Percentiles rank a stretch among this genome's conserved stretches.
phyloP scores from a whole-genome alignment of 1,284 basidiomycete genomes.

The Phylloboletellus chloephorus region DNA sequence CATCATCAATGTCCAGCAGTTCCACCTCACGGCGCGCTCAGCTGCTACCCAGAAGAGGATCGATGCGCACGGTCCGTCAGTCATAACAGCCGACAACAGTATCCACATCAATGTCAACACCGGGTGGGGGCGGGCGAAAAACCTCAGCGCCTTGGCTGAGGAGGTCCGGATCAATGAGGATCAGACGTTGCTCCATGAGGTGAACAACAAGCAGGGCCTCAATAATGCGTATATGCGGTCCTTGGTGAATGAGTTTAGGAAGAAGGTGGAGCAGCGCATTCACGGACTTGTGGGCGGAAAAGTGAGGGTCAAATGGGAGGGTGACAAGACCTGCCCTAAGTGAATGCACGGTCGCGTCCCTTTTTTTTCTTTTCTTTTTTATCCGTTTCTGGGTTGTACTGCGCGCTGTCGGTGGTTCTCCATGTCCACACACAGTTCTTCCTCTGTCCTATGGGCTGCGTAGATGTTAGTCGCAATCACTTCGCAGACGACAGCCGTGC shows the following conservation, averaged over 20 bases:
- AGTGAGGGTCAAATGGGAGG: constrained; percentile 6
- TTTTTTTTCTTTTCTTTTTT: too few relatives aligned
- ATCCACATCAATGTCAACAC: constrained; percentile 10
- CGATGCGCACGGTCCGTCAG: constrained; percentile 4
- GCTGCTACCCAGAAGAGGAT: constrained; percentile 8
- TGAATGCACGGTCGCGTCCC: too few relatives aligned
- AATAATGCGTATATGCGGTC: neutral
- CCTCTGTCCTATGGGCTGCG: too few relatives aligned
- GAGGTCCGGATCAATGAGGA: constrained; percentile 5
- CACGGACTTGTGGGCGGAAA: constrained; percentile 5
- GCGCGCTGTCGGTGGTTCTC: too few relatives aligned
- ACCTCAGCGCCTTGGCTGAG: constrained; percentile 5
- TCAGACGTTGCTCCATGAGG: constrained; percentile 4
- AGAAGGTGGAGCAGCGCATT: constrained; percentile 7
- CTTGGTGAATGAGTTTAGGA: constrained; percentile 5
- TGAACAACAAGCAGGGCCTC: constrained; percentile 6
- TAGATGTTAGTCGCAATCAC: too few relatives aligned
- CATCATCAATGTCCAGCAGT: neutral
- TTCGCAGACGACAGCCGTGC: too few relatives aligned
- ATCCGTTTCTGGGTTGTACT: too few relatives aligned
- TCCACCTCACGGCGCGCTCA: constrained; percentile 13
- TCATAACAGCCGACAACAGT: constrained; percentile 8
- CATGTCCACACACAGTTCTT: too few relatives aligned
- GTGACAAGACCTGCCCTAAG: constrained; percentile 13
- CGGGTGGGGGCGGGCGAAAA: constrained; percentile 1